Evolutionary conservation across 495 filamentous ascomycete genomes (phyloP).

Genomic region (Penicillium maclennaniae): DNA sequence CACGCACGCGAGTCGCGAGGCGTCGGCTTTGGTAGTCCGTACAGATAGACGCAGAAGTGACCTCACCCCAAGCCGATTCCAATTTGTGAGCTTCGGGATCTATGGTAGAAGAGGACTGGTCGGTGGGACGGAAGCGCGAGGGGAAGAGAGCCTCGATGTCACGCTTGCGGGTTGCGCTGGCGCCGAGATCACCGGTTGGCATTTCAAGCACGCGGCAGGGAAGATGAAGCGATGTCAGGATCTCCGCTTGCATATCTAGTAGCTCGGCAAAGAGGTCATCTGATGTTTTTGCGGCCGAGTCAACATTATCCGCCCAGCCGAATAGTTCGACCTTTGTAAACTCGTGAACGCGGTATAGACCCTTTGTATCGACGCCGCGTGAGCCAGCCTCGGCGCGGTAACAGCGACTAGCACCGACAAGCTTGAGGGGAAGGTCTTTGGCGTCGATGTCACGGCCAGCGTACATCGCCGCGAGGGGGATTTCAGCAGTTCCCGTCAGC

Average conservation of each 20-base stretch:
- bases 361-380: slow-evolving; percentile 84
- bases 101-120: neutral
- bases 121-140: slow-evolving; percentile 51
- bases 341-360: slow-evolving; percentile 96
- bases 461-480: slow-evolving; percentile 87
- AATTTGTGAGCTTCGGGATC: slow-evolving; percentile 29
- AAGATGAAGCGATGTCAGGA: slow-evolving; percentile 71
- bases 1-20: slow-evolving; percentile 64
- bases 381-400: slow-evolving; percentile 94
- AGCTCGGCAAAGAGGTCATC: slow-evolving; percentile 74
- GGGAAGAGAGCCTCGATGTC: slow-evolving; percentile 97
- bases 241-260: slow-evolving; percentile 77
- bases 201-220: slow-evolving; percentile 89
- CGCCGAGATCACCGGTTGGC: slow-evolving; percentile 83
- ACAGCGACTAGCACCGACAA: slow-evolving; percentile 79
- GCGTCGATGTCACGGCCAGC: slow-evolving; percentile 65
- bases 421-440: slow-evolving; percentile 64
- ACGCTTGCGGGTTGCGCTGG: slow-evolving; percentile 76
- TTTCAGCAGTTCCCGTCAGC: slow-evolving; percentile 87
- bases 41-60: slow-evolving; percentile 85
- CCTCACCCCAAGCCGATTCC: slow-evolving; percentile 88
- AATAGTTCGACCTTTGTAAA: slow-evolving; percentile 99
- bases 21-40: slow-evolving; percentile 91
- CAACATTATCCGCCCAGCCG: slow-evolving; percentile 61
- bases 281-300: slow-evolving; percentile 25